These are phyloP conservation scores for Rhizophora mangle DNA, from an alignment of 345 rosid species.

Conservation along the genomic window DNA sequence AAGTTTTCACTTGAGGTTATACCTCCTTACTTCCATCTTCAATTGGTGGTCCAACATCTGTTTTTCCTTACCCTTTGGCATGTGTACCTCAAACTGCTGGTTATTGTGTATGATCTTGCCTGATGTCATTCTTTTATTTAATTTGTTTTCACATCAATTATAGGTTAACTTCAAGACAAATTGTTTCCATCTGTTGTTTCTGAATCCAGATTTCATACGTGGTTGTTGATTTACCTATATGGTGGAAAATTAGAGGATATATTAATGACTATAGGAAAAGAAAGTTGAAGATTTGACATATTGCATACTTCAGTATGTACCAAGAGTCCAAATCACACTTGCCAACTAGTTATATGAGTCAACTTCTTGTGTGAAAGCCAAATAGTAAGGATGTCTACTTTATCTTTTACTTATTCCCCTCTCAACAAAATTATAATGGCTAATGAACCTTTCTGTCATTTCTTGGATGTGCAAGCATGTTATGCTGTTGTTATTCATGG, in stretches of 20 bases:
- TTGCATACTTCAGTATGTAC: constrained; percentile 92
- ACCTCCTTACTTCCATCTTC: constrained; percentile 49
- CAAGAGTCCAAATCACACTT: constrained; percentile 89
- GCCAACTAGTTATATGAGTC: constrained; percentile 96
- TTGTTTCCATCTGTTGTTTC: constrained; percentile 17
- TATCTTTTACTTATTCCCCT: not conserved
- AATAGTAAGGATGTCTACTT: constrained; percentile 46
- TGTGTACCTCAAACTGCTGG: constrained; percentile 94
- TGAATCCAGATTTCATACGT: constrained; percentile 77
- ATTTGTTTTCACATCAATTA: not conserved
- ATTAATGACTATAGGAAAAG: constrained; percentile 87
- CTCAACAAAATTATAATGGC: not conserved
- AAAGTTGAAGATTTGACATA: constrained; percentile 80
- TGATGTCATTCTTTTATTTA: not conserved
- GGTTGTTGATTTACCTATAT: constrained; percentile 86
- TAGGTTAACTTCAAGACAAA: constrained; percentile 3
- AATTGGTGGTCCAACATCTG: constrained; percentile 96
- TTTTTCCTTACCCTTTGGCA: constrained; percentile 93
- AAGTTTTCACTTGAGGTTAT: constrained; percentile 20
- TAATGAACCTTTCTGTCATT: not conserved
- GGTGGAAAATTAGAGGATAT: constrained; percentile 95
- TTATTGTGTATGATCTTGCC: constrained; percentile 65
- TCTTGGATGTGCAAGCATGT: not conserved
- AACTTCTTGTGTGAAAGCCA: constrained; percentile 93
- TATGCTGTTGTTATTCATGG: not conserved